Base-by-base conservation (phyloP, 1,284 basidiomycete genomes). In the Phlebopus sp. region DNA sequence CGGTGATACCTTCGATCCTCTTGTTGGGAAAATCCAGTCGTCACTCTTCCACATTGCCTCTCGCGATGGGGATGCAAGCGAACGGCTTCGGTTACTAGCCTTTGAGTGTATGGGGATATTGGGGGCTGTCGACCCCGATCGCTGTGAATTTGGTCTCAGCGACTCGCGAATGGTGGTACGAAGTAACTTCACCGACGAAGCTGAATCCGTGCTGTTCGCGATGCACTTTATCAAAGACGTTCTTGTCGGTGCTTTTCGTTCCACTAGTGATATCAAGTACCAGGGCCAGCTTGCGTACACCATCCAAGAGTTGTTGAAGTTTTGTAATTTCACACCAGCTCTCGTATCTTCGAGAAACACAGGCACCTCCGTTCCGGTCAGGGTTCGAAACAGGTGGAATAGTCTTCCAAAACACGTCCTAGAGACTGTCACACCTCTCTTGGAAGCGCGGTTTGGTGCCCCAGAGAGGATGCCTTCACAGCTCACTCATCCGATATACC, bases 71-170 rank as follows among this genome's bases (percentile, higher is more conserved):
- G 89, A 92, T 44, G 86, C 81, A 5, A 79, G 81, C 3, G 84
- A 92, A 47, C 62, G 76, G 5, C 62, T 94, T 32, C 81, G 82
- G 15, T 70, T 82, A 36, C 67, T 90, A 15, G 85, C 90, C 0
- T 94, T 90, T 60, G 91, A 97, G 61, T 97, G 93, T 64, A 82
- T 99, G 43, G 94, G 96, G 1, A 80, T 92, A n/a, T 69, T 99
- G 4, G 97, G 97, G 5, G 97, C 97, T 1, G 79, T 97, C 15
- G 97, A 99, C 69, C 95, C 97, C 1, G 97, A 99, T 71, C 82
- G 97, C 47, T 88, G 92, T 61, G 88, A 92, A 53, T 73, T 90
- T 35, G 70, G 71, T 1, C 64, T 76, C 32, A 76, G 77, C 29
- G 84, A 88, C 53, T 69, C 79, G 2, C 77, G 81, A 34, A 84